A percentile compares a stretch with the other conserved stretches of the same genome.
Conservation (phyloP, 805 yeast genomes). For the Nakazawaea ishiwadae region DNA sequence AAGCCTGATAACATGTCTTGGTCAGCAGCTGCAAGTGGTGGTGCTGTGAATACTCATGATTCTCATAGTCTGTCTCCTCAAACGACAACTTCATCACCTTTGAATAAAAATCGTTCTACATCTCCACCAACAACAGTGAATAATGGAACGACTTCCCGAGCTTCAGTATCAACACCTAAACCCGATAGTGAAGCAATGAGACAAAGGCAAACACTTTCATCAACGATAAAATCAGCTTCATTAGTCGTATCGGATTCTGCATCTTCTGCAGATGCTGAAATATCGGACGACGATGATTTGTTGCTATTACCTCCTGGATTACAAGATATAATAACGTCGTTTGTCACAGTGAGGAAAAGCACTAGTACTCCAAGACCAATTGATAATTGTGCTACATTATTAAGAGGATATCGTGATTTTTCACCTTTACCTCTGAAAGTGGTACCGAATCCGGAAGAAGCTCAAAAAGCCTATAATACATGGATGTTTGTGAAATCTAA, state of each 20-base stretch:
- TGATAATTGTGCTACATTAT: constrained; percentile 4
- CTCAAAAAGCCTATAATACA: constrained; percentile 11
- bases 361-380: constrained; percentile 1
- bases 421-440: constrained; percentile 7
- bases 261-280: constrained; percentile 1
- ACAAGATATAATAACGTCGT: constrained; percentile 22
- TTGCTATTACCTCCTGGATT: constrained; percentile 16
- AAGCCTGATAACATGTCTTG: constrained; percentile 9
- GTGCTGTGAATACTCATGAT: constrained; percentile 11
- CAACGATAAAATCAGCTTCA: constrained; percentile 7
- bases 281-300: constrained; percentile 7
- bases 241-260: not conserved
- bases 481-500: constrained; percentile 9
- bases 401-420: constrained; percentile 10
- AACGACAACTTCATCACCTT: constrained; percentile 14
- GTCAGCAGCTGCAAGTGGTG: constrained; percentile 12
- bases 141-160: constrained; percentile 2
- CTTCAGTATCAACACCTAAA: not conserved
- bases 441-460: constrained; percentile 7
- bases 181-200: constrained; percentile 10
- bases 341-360: constrained; percentile 10
- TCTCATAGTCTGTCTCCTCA: constrained; percentile 8
- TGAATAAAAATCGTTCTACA: constrained; percentile 8
- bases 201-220: constrained; percentile 5
- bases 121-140: constrained; percentile 11